A percentile compares a stretch with the other conserved stretches of the same genome.
phyloP scores from a whole-genome alignment of 805 yeast genomes.

The Clavispora asparagi region DNA sequence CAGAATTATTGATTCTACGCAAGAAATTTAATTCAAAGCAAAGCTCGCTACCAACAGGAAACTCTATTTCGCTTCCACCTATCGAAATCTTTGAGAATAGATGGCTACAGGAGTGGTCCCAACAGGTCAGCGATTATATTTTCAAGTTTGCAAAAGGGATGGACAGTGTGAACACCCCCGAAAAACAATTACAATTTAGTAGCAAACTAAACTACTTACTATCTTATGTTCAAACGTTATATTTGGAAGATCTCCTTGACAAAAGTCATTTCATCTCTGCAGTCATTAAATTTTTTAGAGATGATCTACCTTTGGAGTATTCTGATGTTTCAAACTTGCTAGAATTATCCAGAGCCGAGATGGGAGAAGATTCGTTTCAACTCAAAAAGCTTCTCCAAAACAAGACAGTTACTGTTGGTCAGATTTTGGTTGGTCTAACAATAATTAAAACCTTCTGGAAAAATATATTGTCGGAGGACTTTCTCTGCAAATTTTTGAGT shows the following conservation, averaged over 20 bases:
- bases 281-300: constrained; percentile 49
- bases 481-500: constrained; percentile 58
- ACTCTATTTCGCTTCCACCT: constrained; percentile 2
- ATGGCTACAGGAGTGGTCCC: constrained; percentile 89
- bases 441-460: constrained; percentile 68
- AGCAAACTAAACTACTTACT: constrained; percentile 54
- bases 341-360: constrained; percentile 11
- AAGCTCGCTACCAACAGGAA: constrained; percentile 2
- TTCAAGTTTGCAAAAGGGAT: constrained; percentile 46
- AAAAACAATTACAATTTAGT: constrained; percentile 39
- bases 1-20: constrained; percentile 34
- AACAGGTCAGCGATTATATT: constrained; percentile 62
- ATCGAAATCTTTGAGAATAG: constrained; percentile 40
- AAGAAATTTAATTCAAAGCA: constrained; percentile 24
- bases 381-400: constrained; percentile 1
- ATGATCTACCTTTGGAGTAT: constrained; percentile 27
- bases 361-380: constrained; percentile 18
- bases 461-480: constrained; percentile 51
- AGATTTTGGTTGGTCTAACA: constrained; percentile 33
- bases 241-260: constrained; percentile 64
- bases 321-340: constrained; percentile 21
- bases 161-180: constrained; percentile 18
- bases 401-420: constrained; percentile 29
- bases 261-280: constrained; percentile 57
- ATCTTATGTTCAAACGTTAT: constrained; percentile 58